phyloP scores from a whole-genome alignment of 345 rosid genomes.

The Rhodomyrtus tomentosa region DNA sequence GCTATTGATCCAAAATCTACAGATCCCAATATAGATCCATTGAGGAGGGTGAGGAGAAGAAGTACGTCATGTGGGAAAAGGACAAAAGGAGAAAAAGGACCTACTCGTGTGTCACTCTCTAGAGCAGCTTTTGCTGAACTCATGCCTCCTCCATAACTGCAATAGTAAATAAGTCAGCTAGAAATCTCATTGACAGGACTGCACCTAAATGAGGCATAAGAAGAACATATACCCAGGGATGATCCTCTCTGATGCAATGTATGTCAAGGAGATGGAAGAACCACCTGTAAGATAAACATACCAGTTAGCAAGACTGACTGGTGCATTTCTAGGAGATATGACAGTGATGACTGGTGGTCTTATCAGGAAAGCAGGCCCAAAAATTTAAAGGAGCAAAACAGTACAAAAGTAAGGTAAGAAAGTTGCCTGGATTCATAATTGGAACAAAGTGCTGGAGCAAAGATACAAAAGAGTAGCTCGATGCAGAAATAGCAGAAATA shows the following conservation, averaged over 20 bases:
- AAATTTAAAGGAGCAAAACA: background rate
- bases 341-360: background rate
- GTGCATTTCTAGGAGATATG: background rate
- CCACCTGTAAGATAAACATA: slow-evolving; percentile 31
- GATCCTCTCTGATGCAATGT: slow-evolving; percentile 43
- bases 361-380: background rate
- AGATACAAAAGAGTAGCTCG: slow-evolving; percentile 37
- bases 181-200: background rate
- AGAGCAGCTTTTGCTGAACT: slow-evolving; percentile 65
- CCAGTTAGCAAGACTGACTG: background rate
- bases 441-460: slow-evolving; percentile 33
- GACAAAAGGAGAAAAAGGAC: background rate
- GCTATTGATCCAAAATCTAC: background rate
- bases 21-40: background rate
- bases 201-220: background rate
- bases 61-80: background rate
- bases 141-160: slow-evolving; percentile 65
- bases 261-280: slow-evolving; percentile 46
- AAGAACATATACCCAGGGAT: slow-evolving; percentile 32
- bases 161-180: background rate
- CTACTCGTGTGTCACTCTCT: slow-evolving; percentile 50
- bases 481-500: slow-evolving; percentile 40
- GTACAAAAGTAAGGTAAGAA: background rate
- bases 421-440: slow-evolving; percentile 35
- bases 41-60: background rate